Evolutionary conservation across 108 stramenopile genomes (phyloP), one percentile per base, ranked within the genome.

Genomic region (Asterionellopsis glacialis): DNA sequence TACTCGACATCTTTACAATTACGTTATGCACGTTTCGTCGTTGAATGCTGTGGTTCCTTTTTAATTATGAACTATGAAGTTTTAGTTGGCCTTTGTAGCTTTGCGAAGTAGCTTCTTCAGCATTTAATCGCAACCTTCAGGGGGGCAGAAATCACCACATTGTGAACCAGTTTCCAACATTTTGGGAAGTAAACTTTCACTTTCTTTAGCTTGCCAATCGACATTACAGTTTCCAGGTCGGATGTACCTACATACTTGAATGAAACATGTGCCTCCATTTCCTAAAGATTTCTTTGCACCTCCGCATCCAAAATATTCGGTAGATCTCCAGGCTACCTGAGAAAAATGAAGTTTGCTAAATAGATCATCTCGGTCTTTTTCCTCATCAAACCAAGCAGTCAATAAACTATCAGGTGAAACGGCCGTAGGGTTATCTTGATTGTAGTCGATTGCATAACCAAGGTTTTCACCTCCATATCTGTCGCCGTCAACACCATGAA

Each of bases 181-280:
- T 33, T 33, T 33, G 33, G 33, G 33, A 33, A 33, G 2, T 7
- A 33, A 33, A 33, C 33, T 33, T 2, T 33, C 33, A 7, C 7
- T 33, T 33, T 33, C 33, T 2, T 2, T 5, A 7, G 33, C 33
- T 33, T 2, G 7, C 33, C 33, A 33, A 53, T 22, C 24, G 14
- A 53, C 24, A 25, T 53, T 53, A 19, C 52, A 53, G 52, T 53
- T 53, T 25, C 52, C 52, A 5, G 52, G 52, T 15, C 23, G 14
- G 1, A 53, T 19, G 52, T 53, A 53, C 15, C 52, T 19, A 25
- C 52, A 53, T 24, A 53, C 52, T 25, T 53, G 21, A 19, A 53
- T 53, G 12, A 25, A 53, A 21, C 52, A 53, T 24, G 19, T 53
- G 5, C 33, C 33, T 25, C 52, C 52, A 6, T 25, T 1, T 15